Evolutionary conservation across 768 basidiomycete species (phyloP).

Genomic region (Tephrocybe rancida): DNA sequence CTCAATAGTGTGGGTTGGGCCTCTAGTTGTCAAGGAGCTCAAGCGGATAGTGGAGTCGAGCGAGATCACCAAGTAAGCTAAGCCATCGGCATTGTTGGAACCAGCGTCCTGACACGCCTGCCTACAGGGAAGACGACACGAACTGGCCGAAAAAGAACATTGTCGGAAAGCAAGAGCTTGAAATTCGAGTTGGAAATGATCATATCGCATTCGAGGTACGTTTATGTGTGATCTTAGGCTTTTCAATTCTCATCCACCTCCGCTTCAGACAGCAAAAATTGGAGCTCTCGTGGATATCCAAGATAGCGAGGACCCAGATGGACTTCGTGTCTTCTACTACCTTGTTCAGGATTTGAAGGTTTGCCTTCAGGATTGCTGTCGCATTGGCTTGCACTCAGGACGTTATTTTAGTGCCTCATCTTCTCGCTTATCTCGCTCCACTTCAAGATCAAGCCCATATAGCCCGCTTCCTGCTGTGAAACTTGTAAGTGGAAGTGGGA

Average conservation of each 20-base stretch:
- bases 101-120: background rate
- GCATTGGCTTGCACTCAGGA: background rate
- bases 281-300: conserved; percentile 96
- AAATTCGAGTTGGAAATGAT: conserved; percentile 91
- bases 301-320: conserved; percentile 96
- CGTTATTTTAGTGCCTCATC: conserved; percentile 77
- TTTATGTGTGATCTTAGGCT: background rate
- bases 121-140: conserved; percentile 89
- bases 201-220: conserved; percentile 96
- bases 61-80: conserved; percentile 88
- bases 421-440: conserved; percentile 98
- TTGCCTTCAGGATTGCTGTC: conserved; percentile 18
- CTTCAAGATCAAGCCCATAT: conserved; percentile 99
- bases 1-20: conserved; percentile 87
- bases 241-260: background rate
- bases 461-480: conserved; percentile 26
- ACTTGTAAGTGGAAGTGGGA: too few relatives aligned
- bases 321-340: conserved; percentile 97
- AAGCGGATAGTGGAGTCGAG: conserved; percentile 92
- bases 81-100: background rate
- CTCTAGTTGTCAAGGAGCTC: conserved; percentile 90
- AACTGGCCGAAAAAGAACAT: conserved; percentile 99
- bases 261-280: conserved; percentile 90
- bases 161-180: conserved; percentile 97
- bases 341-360: conserved; percentile 98